Conservation (phyloP, 495 filamentous ascomycete species). For the Daldinia caldariorum region DNA sequence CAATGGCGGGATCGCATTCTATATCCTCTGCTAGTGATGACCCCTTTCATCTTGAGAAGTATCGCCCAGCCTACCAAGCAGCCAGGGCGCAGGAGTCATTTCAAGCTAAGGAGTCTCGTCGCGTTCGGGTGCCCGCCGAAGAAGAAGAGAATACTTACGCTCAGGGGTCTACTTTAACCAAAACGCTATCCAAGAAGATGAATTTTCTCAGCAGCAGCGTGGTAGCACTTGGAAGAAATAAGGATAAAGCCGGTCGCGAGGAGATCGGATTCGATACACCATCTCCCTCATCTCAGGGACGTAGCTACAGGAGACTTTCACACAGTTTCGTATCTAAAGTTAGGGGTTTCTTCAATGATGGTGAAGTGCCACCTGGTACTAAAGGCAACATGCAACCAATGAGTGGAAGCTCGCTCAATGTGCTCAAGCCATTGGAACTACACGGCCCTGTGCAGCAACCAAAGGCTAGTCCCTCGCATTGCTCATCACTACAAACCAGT, state of each 20-base stretch:
- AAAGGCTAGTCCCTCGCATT: background rate
- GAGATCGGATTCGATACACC: background rate
- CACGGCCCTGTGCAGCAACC: background rate
- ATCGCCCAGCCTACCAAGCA: conserved; percentile 3
- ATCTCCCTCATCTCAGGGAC: background rate
- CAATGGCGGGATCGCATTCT: conserved; percentile 7
- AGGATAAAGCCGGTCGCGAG: background rate
- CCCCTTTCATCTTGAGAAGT: conserved; percentile 22
- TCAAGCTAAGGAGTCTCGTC: background rate
- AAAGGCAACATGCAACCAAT: background rate
- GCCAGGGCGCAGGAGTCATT: conserved; percentile 1
- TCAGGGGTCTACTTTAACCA: background rate
- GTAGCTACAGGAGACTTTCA: conserved; percentile 4
- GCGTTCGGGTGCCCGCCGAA: background rate
- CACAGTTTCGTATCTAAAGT: background rate
- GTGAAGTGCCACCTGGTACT: background rate
- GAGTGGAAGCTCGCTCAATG: background rate
- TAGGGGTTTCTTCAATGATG: conserved; percentile 14
- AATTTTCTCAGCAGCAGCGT: background rate
- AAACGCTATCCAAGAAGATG: background rate
- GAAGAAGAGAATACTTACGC: background rate
- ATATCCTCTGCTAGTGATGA: background rate
- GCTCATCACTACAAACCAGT: background rate
- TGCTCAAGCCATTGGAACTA: background rate
- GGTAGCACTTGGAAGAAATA: background rate